Percentiles rank a stretch among this genome's conserved stretches.
phyloP scores from a whole-genome alignment of 305 asterid genomes.

The Fraxinus dipetala region DNA sequence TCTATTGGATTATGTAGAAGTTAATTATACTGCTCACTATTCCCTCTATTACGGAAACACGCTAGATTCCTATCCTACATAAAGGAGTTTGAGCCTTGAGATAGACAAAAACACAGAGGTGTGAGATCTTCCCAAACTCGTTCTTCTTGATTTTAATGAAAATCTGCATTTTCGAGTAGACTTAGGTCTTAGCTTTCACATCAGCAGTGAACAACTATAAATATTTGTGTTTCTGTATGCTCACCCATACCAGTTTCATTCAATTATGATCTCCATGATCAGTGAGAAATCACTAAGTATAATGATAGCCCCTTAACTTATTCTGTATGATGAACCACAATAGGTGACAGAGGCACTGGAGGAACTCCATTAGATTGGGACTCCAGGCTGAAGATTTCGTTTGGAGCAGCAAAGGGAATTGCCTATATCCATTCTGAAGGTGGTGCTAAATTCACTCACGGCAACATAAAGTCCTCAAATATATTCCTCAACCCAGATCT shows the following conservation, averaged over 20 bases:
- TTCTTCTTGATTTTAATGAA: neutral
- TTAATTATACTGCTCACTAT: neutral
- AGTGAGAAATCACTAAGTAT: neutral
- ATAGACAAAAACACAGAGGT: neutral
- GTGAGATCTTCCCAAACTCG: neutral
- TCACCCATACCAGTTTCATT: neutral
- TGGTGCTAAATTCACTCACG: conserved; percentile 58
- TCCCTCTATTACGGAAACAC: neutral
- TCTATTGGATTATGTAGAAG: neutral
- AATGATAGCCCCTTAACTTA: neutral
- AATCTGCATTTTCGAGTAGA: neutral
- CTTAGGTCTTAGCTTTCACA: neutral
- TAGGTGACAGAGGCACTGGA: conserved; percentile 61
- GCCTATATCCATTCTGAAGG: conserved; percentile 75
- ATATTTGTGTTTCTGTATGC: neutral
- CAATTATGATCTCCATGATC: neutral
- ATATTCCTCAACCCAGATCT: conserved; percentile 53
- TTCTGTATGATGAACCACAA: neutral
- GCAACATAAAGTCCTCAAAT: conserved; percentile 84
- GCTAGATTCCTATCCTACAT: neutral
- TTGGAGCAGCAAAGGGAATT: conserved; percentile 74
- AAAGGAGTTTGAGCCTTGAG: neutral
- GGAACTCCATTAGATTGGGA: conserved; percentile 68
- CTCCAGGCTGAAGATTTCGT: conserved; percentile 67
- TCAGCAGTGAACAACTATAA: neutral